Evolutionary conservation across 2,329 filamentous ascomycete genomes (phyloP).

Genomic region (Aspergillus pseudoviridinutans): DNA sequence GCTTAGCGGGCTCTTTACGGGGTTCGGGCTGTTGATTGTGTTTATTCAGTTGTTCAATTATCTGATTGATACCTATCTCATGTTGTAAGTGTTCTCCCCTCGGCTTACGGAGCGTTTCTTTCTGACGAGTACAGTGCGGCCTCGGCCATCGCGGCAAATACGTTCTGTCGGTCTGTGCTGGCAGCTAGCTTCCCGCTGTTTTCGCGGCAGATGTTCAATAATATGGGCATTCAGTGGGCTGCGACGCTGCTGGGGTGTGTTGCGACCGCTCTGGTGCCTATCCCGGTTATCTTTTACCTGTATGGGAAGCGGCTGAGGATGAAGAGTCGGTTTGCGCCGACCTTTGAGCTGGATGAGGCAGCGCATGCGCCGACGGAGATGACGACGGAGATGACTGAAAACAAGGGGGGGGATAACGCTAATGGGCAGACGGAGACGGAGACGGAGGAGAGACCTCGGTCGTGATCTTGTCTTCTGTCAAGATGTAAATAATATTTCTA

Average conservation of each 20-base stretch:
- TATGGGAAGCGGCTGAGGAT: conserved; percentile 15
- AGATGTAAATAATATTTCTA: background rate
- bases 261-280: conserved; percentile 32
- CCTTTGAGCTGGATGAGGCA: background rate
- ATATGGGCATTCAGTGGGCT: conserved; percentile 32
- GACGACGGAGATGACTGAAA: background rate
- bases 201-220: conserved; percentile 4
- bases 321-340: background rate
- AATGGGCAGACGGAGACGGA: background rate
- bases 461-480: background rate
- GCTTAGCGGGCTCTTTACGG: conserved; percentile 50
- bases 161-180: background rate
- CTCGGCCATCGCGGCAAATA: conserved; percentile 4
- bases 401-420: background rate
- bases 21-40: conserved; percentile 55
- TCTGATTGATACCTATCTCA: conserved; percentile 56
- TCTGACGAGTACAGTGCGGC: background rate
- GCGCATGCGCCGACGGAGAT: background rate
- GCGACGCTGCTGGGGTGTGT: conserved; percentile 36
- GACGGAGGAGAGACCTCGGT: background rate
- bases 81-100: conserved; percentile 23
- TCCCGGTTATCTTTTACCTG: conserved; percentile 36
- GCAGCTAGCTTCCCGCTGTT: conserved; percentile 2
- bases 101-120: background rate
- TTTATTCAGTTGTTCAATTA: conserved; percentile 58